Percentiles rank a stretch among this genome's conserved stretches.
Conservation (phyloP, 2,329 filamentous ascomycete species). For the Ceratocystis papillata region DNA sequence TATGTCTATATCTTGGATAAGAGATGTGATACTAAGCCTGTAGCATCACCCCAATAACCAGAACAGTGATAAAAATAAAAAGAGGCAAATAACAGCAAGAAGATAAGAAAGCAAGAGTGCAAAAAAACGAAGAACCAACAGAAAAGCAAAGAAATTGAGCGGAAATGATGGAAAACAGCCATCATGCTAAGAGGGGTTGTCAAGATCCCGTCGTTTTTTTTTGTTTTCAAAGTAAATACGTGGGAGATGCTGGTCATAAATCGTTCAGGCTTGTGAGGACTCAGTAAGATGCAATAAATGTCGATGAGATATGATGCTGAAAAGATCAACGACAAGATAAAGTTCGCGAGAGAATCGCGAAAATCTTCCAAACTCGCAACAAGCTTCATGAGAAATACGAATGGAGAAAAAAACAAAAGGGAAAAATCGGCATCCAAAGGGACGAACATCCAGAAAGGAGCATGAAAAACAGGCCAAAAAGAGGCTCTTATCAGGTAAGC, state of each 20-base stretch:
- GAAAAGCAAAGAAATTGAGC: neutral
- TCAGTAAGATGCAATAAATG: neutral
- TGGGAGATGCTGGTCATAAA: neutral
- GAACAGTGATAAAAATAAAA: neutral
- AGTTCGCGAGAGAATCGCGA: neutral
- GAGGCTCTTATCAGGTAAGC: neutral
- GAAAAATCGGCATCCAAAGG: neutral
- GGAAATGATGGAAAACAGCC: neutral
- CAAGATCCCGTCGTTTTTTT: neutral
- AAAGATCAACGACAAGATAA: neutral
- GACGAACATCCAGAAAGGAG: neutral
- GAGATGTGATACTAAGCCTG: constrained; percentile 7
- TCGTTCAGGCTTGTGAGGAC: constrained; percentile 5
- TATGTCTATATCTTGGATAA: constrained; percentile 4
- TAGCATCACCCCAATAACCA: neutral
- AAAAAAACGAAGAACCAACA: neutral
- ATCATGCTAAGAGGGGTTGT: neutral
- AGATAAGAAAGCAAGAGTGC: neutral
- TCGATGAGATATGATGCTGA: neutral
- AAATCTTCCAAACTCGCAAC: neutral
- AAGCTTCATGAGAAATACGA: constrained; percentile 3
- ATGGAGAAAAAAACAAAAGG: neutral
- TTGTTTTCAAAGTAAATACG: neutral
- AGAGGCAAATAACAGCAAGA: neutral
- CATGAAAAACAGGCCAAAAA: constrained; percentile 14